These are phyloP conservation scores for Tetracladium setigerum DNA, from an alignment of 495 filamentous ascomycete species.

Conservation along the genomic window DNA sequence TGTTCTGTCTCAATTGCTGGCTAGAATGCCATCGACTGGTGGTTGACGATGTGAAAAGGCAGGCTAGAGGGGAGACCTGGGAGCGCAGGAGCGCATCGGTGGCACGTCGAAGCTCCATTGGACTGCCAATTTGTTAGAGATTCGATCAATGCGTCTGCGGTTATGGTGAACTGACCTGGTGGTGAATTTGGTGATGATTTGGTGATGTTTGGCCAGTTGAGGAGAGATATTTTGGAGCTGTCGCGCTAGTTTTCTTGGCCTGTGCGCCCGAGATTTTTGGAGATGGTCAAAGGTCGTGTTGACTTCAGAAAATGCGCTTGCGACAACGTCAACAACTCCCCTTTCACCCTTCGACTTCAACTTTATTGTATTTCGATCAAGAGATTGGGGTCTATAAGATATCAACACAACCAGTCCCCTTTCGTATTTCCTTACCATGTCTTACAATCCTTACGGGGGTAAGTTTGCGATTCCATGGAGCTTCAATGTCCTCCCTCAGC, in stretches of 20 bases:
- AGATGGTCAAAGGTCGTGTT: not conserved
- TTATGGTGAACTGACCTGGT: too few species aligned
- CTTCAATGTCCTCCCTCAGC: not conserved
- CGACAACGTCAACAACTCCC: constrained; percentile 4
- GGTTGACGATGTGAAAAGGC: constrained; percentile 18
- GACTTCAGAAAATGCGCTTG: not conserved
- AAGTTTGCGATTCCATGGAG: constrained; percentile 25
- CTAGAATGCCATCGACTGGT: constrained; percentile 10
- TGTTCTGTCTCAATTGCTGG: constrained; percentile 3
- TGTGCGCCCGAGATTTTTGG: constrained; percentile 7
- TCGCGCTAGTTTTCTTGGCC: constrained; percentile 13
- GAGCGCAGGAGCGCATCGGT: constrained; percentile 24
- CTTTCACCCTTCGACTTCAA: not conserved
- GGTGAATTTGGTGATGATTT: not conserved
- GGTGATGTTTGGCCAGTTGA: constrained; percentile 1
- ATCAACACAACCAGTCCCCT: not conserved
- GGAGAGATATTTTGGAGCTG: constrained; percentile 2
- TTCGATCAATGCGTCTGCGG: constrained; percentile 8
- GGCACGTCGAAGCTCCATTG: constrained; percentile 34
- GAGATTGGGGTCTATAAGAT: not conserved
- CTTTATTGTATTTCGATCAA: too few species aligned
- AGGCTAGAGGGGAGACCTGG: constrained; percentile 18
- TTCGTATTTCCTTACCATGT: constrained; percentile 28
- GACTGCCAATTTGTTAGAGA: constrained; percentile 1
- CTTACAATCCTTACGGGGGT: constrained; percentile 81